Base-by-base conservation (phyloP, 768 basidiomycete species). In the Boletus rex-veris region DNA sequence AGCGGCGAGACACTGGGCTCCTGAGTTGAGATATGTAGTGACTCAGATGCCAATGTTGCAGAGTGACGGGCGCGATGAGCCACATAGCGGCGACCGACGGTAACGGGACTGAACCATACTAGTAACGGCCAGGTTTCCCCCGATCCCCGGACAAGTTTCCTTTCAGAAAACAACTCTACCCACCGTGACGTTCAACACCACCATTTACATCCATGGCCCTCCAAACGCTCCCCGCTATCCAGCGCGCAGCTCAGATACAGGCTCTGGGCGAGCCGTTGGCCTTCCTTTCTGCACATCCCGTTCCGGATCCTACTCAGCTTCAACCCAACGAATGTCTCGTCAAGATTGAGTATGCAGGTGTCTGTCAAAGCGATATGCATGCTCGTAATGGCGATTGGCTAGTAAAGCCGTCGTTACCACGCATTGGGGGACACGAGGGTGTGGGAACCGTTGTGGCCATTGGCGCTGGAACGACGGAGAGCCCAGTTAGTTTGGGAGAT, bases 341-440 rank as follows among this genome's bases (percentile, higher is more conserved):
- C 58, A 75, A 74, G 54, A 69, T 78, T 54, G 65, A 67, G 40
- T 71, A 72, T 58, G 67, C 74, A 1, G 75, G 76, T 15, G 76
- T 78, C 15, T 77, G 77, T 59, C 75, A 76, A 36, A 68, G 65
- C 5, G 75, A 78, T 54, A 55, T 76, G n/a, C 74, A 76, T 53
- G 69, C 61, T 26, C 70, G 66, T 52, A 58, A 68, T 19, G 77
- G 74, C 7, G 77, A 79, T 50, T 79, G 76, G 61, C 0, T 14
- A 0, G 8, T n/a, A 18, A 55, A 54, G 12, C 66, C 61, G 7
- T 56, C 55, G 6, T 71, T 78, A 68, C 45, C 66, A 62, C 31
- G 60, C 54, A 61, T 77, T 21, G 75, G 74, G 1, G 77, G 79
- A 0, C 78, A 78, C 61, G 77, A 79, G 55, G 78, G 78, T n/a